Evolutionary conservation across 352 stramenopile genomes (phyloP), one percentile per base, ranked within the genome.

Genomic region (Halophytophthora batemanensis): DNA sequence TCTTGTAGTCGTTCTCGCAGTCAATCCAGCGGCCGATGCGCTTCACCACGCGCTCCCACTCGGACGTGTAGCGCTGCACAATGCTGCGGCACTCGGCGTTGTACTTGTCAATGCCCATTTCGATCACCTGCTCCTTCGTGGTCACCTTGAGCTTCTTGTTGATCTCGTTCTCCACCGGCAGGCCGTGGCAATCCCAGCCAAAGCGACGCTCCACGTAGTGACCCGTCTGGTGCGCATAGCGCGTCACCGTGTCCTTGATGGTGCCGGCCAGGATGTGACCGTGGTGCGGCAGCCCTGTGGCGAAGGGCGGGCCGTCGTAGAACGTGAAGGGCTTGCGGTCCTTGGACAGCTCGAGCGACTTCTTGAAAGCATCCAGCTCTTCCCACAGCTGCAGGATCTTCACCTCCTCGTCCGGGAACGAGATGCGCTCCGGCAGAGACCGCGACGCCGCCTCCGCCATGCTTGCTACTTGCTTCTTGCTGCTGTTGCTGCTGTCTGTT

Each of bases 1-100:
- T 99, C 78, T 99, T 99, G 82, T 99, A 99, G 78, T 99, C 97
- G 77, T 99, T 99, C 69, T 98, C 68, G 71, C 98, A 99, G 76
- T 99, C 97, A 69, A 99, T 99, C 97, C 97, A 99, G 42, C 97
- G 83, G 14, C 97, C 97, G 49, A 99, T 88, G 53, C 97, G 85
- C 60, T 95, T 98, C 18, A 99, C 95, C 29, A 97, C 98, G 19
- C 69, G 74, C 72, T 99, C 95, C 97, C 97, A 99, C 82, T 99
- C 97, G 61, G 93, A 95, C 11, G 94, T 98, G 78, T 99, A 99
- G 22, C 97, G 78, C 50, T 89, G 95, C 15, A 99, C 97, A 64
- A 99, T 99, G 53, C 84, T 64, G 38, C 97, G 90, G 73, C 97
- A 99, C 58, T 98, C 96, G 29, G 82, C 90, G 68, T 99, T 99